Evolutionary conservation across 202 grass and related monocot species (phyloP).

Genomic region (Saccharum hybrid): DNA sequence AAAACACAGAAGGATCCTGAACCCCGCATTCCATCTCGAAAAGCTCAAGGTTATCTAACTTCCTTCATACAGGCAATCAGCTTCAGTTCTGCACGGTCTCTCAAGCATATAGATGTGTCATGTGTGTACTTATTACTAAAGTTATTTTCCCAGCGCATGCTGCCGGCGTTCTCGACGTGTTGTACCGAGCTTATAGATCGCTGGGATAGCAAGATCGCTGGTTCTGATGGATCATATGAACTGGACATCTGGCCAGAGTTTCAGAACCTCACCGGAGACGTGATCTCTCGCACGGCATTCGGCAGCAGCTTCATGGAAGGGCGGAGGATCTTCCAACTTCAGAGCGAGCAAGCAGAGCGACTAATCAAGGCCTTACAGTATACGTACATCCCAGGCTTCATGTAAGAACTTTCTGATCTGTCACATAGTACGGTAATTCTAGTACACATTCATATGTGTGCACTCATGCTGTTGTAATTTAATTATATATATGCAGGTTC

Average conservation of each 20-base stretch:
- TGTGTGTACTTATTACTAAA: no score
- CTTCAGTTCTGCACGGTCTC: no score
- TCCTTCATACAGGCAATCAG: no score
- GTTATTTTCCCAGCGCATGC: slow-evolving; percentile 57
- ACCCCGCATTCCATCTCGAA: slow-evolving; percentile 81
- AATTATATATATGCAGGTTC: slow-evolving; percentile 47
- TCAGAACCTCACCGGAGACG: slow-evolving; percentile 67
- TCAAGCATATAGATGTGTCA: no score
- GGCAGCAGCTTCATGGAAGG: slow-evolving; percentile 78
- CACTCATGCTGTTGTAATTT: not conserved
- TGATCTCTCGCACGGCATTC: slow-evolving; percentile 80
- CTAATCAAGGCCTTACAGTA: slow-evolving; percentile 40
- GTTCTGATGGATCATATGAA: slow-evolving; percentile 50
- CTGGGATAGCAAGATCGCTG: slow-evolving; percentile 52
- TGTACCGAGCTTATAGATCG: slow-evolving; percentile 58
- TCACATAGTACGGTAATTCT: not conserved
- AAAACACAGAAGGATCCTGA: slow-evolving; percentile 74
- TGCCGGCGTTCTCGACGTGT: slow-evolving; percentile 71
- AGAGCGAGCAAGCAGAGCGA: slow-evolving; percentile 55
- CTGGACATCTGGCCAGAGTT: slow-evolving; percentile 66
- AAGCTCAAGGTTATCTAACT: slow-evolving; percentile 63
- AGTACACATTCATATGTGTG: not conserved
- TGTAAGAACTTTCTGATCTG: slow-evolving; percentile 47
- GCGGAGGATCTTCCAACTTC: slow-evolving; percentile 73
- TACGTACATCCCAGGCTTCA: slow-evolving; percentile 60